Conservation (phyloP, 306 rosid species). For the Rubus parviflorus region DNA sequence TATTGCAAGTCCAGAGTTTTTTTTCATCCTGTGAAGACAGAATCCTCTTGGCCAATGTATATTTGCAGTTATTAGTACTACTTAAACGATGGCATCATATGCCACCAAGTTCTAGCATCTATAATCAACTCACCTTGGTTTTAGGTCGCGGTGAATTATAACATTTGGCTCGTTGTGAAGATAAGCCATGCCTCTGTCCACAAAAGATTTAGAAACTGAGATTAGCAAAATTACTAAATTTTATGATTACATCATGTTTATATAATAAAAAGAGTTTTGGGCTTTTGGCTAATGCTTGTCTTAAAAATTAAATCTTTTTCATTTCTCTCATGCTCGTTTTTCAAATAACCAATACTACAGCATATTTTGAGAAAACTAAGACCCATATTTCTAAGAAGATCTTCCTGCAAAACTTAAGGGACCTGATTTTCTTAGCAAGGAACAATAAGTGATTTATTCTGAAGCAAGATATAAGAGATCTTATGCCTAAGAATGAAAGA, state of each 20-base stretch:
- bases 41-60: not conserved
- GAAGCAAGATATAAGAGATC: not conserved
- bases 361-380: not conserved
- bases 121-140: slow-evolving; percentile 71
- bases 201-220: slow-evolving; percentile 22
- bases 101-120: slow-evolving; percentile 17
- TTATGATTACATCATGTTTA: slow-evolving; percentile 9
- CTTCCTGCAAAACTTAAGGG: not conserved
- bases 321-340: slow-evolving; percentile 5
- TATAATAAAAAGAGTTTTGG: not conserved
- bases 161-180: slow-evolving; percentile 97
- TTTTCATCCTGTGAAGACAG: not conserved
- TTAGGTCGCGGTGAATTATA: slow-evolving; percentile 83
- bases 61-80: not conserved
- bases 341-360: not conserved
- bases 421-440: not conserved
- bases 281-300: not conserved
- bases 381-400: not conserved
- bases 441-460: not conserved
- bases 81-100: not conserved
- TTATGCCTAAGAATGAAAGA: not conserved
- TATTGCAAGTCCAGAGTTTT: slow-evolving; percentile 8
- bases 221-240: slow-evolving; percentile 35
- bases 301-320: not conserved
- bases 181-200: slow-evolving; percentile 88